phyloP scores from a whole-genome alignment of 768 basidiomycete species.

The Rhizopogon vesiculosus region DNA sequence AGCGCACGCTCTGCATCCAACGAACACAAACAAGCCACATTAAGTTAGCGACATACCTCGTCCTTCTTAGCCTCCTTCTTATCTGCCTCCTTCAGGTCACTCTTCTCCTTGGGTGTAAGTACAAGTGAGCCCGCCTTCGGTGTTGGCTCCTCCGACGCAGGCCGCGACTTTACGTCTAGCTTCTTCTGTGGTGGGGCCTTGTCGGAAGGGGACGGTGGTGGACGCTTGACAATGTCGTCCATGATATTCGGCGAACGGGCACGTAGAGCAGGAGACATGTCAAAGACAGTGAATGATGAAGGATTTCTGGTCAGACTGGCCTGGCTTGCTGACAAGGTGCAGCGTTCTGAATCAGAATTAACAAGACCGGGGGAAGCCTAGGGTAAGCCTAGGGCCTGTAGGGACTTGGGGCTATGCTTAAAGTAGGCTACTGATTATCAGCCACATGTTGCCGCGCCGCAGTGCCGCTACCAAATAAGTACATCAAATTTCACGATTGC shows the following conservation, averaged over 20 bases:
- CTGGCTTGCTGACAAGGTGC: not conserved
- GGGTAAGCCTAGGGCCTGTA: slow-evolving; percentile 1
- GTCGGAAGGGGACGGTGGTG: slow-evolving; percentile 28
- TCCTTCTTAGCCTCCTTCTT: slow-evolving; percentile 17
- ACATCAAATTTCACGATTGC: not conserved
- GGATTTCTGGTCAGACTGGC: not conserved
- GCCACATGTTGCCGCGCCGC: slow-evolving; percentile 1
- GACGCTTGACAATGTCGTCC: slow-evolving; percentile 24
- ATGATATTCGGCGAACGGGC: slow-evolving; percentile 24
- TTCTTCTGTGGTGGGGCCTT: slow-evolving; percentile 27
- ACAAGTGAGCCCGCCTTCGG: slow-evolving; percentile 10
- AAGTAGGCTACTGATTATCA: slow-evolving; percentile 2
- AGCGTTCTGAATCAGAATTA: slow-evolving; percentile 1
- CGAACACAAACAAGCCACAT: not conserved
- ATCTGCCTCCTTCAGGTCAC: slow-evolving; percentile 11
- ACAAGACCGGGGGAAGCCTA: not conserved
- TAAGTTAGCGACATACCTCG: slow-evolving; percentile 18
- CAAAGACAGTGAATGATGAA: not conserved
- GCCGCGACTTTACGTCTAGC: slow-evolving; percentile 24
- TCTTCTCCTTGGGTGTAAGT: slow-evolving; percentile 4
- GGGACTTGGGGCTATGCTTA: slow-evolving; percentile 2
- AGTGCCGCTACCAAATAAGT: slow-evolving; percentile 1
- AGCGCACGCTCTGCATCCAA: not conserved
- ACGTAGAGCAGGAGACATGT: slow-evolving; percentile 15
- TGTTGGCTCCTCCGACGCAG: slow-evolving; percentile 20